Base-by-base conservation (phyloP, 139 green algal genomes). In the Volvox reticuliferus region DNA sequence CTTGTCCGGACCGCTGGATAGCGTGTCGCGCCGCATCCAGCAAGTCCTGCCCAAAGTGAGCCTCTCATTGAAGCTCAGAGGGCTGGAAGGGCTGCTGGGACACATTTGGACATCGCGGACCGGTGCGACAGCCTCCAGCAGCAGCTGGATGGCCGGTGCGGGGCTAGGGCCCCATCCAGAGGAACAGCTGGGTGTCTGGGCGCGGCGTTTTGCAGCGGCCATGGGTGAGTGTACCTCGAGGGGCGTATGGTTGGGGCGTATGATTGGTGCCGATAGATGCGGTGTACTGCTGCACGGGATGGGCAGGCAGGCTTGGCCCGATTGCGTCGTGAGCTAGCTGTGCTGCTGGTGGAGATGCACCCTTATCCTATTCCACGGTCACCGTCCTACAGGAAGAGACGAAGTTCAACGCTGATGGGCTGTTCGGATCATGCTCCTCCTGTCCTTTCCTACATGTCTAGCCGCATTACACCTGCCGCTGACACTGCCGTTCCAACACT, bases 41-140 rank as follows among this genome's bases (percentile, higher is more conserved):
- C 18, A 26, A 3, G 85, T 71, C 0, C 2, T 89, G n/a, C 20
- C 12, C 19, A 71, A 73, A 50, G 85, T 89, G 14, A 13, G 37
- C 0, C 44, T 37, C 22, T 19, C 30, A 3, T 0, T 61, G n/a
- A 89, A 89, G 69, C 85, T 81, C 30, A 35, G 35, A 30, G 85
- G 37, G 26, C 69, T 89, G 85, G 85, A 89, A 68, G 85, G 85
- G 19, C 44, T 82, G 85, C 69, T 89, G 85, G 85, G 85, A 2
- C 36, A 81, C 84, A 1, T 89, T 36, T 68, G 36, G 84, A 50
- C 85, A 22, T 9, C 71, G 32, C 2, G 44, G 18, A n/a, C 3
- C 26, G 32, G 63, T 17, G 65, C 33, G 22, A 19, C 33, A 19
- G 61, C 61, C 14, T 18, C 22, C n/a, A 19, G 55, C 62, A 73